phyloP scores from a whole-genome alignment of 345 rosid species.

The Alliaria petiolata region DNA sequence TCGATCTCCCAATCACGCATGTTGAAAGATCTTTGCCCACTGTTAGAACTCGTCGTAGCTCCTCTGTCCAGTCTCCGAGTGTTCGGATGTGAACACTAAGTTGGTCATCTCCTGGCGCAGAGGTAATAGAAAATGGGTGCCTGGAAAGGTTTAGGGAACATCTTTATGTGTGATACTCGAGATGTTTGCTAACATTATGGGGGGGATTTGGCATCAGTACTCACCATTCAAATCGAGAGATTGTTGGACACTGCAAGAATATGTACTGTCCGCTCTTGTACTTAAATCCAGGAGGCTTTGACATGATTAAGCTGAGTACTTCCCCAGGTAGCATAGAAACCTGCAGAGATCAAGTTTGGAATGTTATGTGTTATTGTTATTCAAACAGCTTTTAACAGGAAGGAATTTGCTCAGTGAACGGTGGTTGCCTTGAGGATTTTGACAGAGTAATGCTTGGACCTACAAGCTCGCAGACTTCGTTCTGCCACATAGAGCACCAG shows the following conservation, averaged over 20 bases:
- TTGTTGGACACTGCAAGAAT: conserved; percentile 75
- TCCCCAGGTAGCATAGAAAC: conserved; percentile 85
- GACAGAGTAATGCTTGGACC: conserved; percentile 73
- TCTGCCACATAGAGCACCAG: conserved; percentile 73
- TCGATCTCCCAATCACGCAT: conserved; percentile 53
- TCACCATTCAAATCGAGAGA: conserved; percentile 90
- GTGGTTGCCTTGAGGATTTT: conserved; percentile 61
- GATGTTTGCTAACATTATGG: background rate
- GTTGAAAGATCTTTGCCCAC: conserved; percentile 51
- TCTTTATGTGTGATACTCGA: conserved; percentile 3
- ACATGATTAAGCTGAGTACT: conserved; percentile 75
- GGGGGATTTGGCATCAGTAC: conserved; percentile 1
- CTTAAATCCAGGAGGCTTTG: conserved; percentile 89
- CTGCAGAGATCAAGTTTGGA: conserved; percentile 36
- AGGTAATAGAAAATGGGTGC: conserved; percentile 95
- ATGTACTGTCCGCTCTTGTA: conserved; percentile 95
- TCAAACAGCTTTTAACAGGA: background rate
- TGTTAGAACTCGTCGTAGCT: conserved; percentile 62
- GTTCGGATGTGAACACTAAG: conserved; percentile 91
- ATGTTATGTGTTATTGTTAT: background rate
- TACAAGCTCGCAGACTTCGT: conserved; percentile 64
- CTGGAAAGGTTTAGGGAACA: conserved; percentile 37
- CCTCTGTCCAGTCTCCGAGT: conserved; percentile 93
- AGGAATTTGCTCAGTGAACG: background rate
- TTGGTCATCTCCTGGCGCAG: conserved; percentile 83